Evolutionary conservation across 345 rosid species (phyloP), one percentile per base, ranked within the genome.

Genomic region (Eucalyptus lansdowneana): DNA sequence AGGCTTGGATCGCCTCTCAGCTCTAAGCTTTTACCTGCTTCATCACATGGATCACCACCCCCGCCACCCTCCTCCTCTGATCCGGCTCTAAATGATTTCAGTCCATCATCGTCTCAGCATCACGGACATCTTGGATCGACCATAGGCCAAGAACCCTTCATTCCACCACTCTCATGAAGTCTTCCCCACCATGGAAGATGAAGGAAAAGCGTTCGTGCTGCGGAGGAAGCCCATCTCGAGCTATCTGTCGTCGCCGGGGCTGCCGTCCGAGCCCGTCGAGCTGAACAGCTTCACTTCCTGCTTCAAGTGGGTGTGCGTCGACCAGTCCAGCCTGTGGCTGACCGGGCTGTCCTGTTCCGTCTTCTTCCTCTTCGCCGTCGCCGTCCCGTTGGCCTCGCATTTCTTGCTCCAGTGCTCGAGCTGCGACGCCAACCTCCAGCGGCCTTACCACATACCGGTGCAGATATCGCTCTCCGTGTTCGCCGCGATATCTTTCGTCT

Each of bases 361-460:
- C 21, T 96, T 97, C 93, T 92, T 96, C 85, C 91, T 96, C 72
- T 93, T 97, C 5, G 93, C 95, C 45, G 72, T 96, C 14, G 94
- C 91, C n/a, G 93, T 89, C 19, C 99, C 99, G 31, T 80, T 96
- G 22, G 93, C 95, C 25, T 96, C 99, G 1, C 99, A 96, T 94
- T 95, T 96, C 88, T 81, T 92, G 45, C 93, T 96, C 47, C 90
- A 91, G 5, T 96, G 99, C 91, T 92, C 95, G 21, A 80, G 91
- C 69, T 97, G 99, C 88, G 99, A 96, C 87, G 88, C 67, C 49
- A 50, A 93, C 87, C 99, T 95, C 91, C 95, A 89, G 27, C 90
- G 99, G 37, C 99, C 99, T 2, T 97, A 96, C 90, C 98, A 97
- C 90, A 91, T 93, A 14, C 90, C 95, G 21, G 96, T 96, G 2